Base-by-base conservation (phyloP, 495 filamentous ascomycete genomes). In the Podospora didyma region DNA sequence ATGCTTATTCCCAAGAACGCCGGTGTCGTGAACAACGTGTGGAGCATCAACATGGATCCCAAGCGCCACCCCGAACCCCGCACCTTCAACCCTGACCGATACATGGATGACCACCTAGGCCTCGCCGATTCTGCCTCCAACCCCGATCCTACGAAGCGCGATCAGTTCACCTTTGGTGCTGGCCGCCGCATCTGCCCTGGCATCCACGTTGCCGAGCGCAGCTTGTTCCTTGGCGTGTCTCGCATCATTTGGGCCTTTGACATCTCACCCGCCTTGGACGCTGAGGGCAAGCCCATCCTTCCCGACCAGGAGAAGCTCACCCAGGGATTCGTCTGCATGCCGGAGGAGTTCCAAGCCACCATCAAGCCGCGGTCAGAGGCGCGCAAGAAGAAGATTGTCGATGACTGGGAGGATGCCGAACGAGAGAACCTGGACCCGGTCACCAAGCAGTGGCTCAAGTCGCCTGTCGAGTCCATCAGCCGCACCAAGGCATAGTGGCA, bases 171-270 rank as follows among this genome's bases (percentile, higher is more conserved):
- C 0, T 87, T 85, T 58, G 84, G 85, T 2, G 81, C 79, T 5
- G 85, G 85, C 0, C 73, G 84, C 3, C 73, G 85, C 1, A 72
- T 82, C 20, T 88, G 85, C 59, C 77, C 80, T 1, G 85, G 84
- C 0, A 79, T 80, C 2, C 69, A 81, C 44, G 62, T 87, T 2
- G 85, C 85, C 0, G 83, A 86, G 54, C 73, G 72, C n/a, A 79
- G 69, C 1, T 53, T 87, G 9, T 85, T 75, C 62, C 35, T 84
- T 0, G 74, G 62, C 17, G 62, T 81, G 4, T 73, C 80, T 1
- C 73, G 78, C 35, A 68, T 82, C 3, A 58, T 88, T 9, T 82
- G 83, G 62, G 80, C 72, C 0, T 86, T 86, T 56, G 59, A 82
- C 41, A 66, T 83, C 42, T 48, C 35, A 37, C 63, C 65, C 0